Evolutionary conservation across 768 basidiomycete species (phyloP), one percentile per base, ranked within the genome.

Genomic region (Kwoniella sp.): DNA sequence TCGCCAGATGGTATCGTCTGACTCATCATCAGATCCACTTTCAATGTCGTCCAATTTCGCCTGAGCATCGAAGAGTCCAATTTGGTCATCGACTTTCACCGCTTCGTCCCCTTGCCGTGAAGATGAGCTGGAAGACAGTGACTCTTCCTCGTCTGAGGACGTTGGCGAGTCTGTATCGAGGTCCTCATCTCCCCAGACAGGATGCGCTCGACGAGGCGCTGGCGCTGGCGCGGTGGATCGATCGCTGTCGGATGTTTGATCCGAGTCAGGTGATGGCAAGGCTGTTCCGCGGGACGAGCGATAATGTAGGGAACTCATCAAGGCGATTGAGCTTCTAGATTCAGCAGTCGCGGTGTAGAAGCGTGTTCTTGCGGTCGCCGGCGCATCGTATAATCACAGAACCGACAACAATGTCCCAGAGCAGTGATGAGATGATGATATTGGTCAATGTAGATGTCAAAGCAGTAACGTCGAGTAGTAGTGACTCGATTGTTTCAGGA

Each of bases 131-230:
- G 56, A 47, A 6, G 64, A 65, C 26, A 60, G 47, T 2, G 59
- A 33, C n/a, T 60, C 58, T 30, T 60, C 55, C 12, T 58, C 53
- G 17, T 57, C 57, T 24, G 64, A 61, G 9, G 64, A 66, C 9
- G 60, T 55, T 9, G 50, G 25, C 5, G 49, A 37, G 22, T 59
- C 57, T 12, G 44, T 30, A 22, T 9, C 29, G 8, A 21, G n/a
- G 8, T 40, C 26, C 33, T 17, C 29, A 22, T 26, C 12, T 12
- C 40, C 40, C 40, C 40, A 44, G 7, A 44, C 17, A 9, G 40
- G 40, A 15, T 44, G 40, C 7, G 13, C 33, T 6, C 7, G 33
- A 6, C 33, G 57, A 48, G 21, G 1, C 22, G 26, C 25, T n/a
- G 46, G 25, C 49, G 19, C 56, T 26, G 40, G 17, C 8, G 51